Evolutionary conservation across 352 stramenopile species (phyloP).

Genomic region (Phytophthora fragariaefolia): DNA sequence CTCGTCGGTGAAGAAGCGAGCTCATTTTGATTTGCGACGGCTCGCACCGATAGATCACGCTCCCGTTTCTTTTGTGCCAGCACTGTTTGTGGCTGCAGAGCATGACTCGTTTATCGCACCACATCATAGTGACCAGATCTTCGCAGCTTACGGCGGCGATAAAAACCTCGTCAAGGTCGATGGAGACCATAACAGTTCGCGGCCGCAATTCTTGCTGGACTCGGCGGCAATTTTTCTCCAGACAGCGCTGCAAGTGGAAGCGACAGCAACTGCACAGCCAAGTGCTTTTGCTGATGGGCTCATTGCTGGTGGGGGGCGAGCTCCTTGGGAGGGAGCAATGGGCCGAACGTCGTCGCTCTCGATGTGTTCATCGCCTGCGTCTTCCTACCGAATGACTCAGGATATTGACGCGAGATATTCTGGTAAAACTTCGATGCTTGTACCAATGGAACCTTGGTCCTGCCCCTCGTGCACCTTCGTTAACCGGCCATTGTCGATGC

Average conservation of each 20-base stretch:
- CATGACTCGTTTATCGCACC: constrained; percentile 96
- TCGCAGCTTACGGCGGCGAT: constrained; percentile 94
- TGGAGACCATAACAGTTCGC: constrained; percentile 97
- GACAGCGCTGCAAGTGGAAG: constrained; percentile 87
- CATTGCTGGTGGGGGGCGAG: constrained; percentile 39
- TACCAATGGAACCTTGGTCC: constrained; percentile 59
- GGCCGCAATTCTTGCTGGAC: constrained; percentile 96
- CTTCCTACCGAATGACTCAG: constrained; percentile 57
- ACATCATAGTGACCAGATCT: constrained; percentile 87
- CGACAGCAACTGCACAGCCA: constrained; percentile 25
- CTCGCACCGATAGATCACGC: constrained; percentile 89
- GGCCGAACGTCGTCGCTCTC: constrained; percentile 42
- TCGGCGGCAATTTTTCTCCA: constrained; percentile 97
- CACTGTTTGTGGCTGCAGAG: constrained; percentile 95
- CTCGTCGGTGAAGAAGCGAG: constrained; percentile 92
- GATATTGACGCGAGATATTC: constrained; percentile 64
- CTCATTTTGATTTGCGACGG: constrained; percentile 84
- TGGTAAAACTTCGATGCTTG: constrained; percentile 43
- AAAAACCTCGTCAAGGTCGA: constrained; percentile 99
- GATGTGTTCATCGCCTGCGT: constrained; percentile 37
- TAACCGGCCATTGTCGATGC: constrained; percentile 58
- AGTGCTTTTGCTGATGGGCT: constrained; percentile 32
- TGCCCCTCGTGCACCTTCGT: constrained; percentile 75
- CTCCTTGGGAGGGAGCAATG: constrained; percentile 44
- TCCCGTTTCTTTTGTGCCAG: constrained; percentile 95